Conservation (phyloP, 2,329 filamentous ascomycete genomes). For the Botrytis byssoidea region DNA sequence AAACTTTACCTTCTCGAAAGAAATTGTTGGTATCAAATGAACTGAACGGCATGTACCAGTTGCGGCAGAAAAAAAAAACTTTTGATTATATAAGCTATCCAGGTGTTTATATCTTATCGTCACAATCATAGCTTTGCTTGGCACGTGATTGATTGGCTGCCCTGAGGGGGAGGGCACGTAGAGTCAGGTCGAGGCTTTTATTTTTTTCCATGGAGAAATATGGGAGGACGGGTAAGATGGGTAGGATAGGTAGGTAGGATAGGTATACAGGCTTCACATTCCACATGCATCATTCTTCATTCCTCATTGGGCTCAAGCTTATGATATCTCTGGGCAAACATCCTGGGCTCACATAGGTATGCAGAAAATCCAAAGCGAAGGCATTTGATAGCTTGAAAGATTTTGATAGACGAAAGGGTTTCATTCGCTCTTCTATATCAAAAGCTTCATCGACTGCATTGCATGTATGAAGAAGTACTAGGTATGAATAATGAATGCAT, state of each 20-base stretch:
- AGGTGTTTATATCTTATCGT: conserved; percentile 3
- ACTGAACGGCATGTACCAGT: not conserved
- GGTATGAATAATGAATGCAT: not conserved
- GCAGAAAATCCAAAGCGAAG: not conserved
- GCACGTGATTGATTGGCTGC: not conserved
- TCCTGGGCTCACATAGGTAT: not conserved
- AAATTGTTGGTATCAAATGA: conserved; percentile 6
- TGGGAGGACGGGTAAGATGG: not conserved
- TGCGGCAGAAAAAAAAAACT: conserved; percentile 20
- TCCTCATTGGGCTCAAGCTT: not conserved
- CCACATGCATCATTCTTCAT: not conserved
- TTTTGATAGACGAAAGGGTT: not conserved
- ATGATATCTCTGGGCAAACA: not conserved
- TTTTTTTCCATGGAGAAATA: not conserved
- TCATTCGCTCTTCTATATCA: not conserved
- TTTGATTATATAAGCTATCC: conserved; percentile 13
- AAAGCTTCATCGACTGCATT: not conserved
- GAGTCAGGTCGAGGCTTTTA: not conserved
- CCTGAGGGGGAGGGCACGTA: not conserved
- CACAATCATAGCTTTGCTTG: not conserved
- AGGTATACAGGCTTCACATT: not conserved
- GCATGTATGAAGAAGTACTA: not conserved
- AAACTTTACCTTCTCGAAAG: not conserved
- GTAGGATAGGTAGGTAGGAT: not conserved
- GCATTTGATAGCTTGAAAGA: not conserved